A percentile compares a stretch with the other conserved stretches of the same genome.
Evolutionary conservation across 1,284 basidiomycete species (phyloP).

Genomic region (Cryptococcus deneoformans): DNA sequence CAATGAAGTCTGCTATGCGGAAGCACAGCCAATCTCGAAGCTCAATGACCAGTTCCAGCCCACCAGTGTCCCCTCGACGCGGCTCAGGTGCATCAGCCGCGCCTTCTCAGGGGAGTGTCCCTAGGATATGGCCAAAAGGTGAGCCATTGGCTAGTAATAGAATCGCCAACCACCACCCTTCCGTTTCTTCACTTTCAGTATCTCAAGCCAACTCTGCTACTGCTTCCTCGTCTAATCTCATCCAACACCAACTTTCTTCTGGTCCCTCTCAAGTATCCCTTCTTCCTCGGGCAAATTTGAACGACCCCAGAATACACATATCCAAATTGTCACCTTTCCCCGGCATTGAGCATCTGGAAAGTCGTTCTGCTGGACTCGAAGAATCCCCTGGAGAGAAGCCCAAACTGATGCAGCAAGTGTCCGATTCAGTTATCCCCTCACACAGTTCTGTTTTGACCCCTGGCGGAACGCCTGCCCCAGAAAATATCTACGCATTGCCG

Average conservation of each 20-base stretch:
- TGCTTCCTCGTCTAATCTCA: constrained; percentile 31
- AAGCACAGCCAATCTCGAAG: constrained; percentile 26
- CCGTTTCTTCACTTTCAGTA: constrained; percentile 29
- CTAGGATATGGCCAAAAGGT: constrained; percentile 1
- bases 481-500: constrained; percentile 26
- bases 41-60: constrained; percentile 26
- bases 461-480: constrained; percentile 6
- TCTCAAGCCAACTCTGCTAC: constrained; percentile 7
- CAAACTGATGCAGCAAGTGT: constrained; percentile 31
- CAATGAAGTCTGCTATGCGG: constrained; percentile 30
- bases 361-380: constrained; percentile 40
- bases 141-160: background rate
- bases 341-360: constrained; percentile 68
- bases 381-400: constrained; percentile 16
- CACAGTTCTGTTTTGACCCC: constrained; percentile 1
- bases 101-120: constrained; percentile 10
- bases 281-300: constrained; percentile 57
- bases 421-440: constrained; percentile 34
- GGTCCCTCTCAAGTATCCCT: constrained; percentile 53
- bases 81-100: constrained; percentile 21
- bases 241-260: constrained; percentile 37
- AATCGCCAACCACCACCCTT: constrained; percentile 25
- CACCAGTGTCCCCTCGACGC: constrained; percentile 16
- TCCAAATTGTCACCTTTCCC: constrained; percentile 87
- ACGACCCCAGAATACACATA: constrained; percentile 57